Evolutionary conservation across 768 basidiomycete species (phyloP).

Genomic region (Hypsizygus marmoreus): DNA sequence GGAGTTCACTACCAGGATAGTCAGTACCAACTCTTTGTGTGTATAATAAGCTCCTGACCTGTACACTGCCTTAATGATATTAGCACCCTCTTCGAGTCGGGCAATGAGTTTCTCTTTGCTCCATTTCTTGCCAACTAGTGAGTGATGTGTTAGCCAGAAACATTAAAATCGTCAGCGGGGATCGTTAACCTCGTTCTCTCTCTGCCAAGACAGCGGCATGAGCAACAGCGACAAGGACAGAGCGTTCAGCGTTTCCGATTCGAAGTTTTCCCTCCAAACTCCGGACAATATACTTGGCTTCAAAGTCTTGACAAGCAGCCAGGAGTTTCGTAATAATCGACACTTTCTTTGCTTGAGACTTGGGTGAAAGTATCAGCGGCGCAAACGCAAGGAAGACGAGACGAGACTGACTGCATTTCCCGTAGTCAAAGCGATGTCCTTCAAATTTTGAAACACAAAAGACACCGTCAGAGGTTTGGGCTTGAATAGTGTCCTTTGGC

Average conservation of each 20-base stretch:
- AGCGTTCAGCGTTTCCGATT: constrained; percentile 95
- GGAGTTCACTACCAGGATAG: constrained; percentile 69
- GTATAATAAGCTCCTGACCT: constrained; percentile 53
- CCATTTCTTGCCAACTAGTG: constrained; percentile 70
- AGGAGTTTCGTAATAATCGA: constrained; percentile 92
- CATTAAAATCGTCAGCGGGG: not conserved
- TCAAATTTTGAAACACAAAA: constrained; percentile 86
- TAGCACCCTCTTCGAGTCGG: constrained; percentile 75
- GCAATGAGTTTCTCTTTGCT: constrained; percentile 70
- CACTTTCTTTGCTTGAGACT: constrained; percentile 96
- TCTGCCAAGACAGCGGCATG: constrained; percentile 88
- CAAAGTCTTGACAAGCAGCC: constrained; percentile 86
- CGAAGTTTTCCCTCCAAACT: constrained; percentile 96
- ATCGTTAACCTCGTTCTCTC: constrained; percentile 46
- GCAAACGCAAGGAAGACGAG: not conserved
- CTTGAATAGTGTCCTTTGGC: constrained; percentile 92
- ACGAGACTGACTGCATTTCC: constrained; percentile 68
- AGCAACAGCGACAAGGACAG: constrained; percentile 92
- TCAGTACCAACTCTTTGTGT: constrained; percentile 1
- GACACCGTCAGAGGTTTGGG: constrained; percentile 88
- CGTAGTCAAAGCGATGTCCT: constrained; percentile 83
- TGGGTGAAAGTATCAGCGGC: constrained; percentile 9
- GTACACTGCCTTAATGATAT: constrained; percentile 86
- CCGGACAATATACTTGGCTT: constrained; percentile 96
- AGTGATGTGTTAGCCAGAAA: constrained; percentile 7